phyloP scores from a whole-genome alignment of 2,329 filamentous ascomycete genomes.

The Penicillium sp. region DNA sequence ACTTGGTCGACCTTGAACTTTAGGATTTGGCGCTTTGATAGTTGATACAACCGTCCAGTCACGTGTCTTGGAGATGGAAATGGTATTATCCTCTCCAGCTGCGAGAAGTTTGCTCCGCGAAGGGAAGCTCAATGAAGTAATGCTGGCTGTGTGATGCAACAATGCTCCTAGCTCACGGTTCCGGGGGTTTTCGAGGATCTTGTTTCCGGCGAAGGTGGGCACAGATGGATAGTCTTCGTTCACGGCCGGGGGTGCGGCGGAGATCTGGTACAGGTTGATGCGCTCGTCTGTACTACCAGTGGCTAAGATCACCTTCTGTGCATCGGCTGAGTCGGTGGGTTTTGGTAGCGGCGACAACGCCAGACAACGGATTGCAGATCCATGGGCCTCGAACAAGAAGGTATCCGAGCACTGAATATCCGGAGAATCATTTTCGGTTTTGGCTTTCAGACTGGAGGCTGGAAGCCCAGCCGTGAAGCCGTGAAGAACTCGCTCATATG shows the following conservation, averaged over 20 bases:
- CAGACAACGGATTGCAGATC: slow-evolving; percentile 82
- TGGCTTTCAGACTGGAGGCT: slow-evolving; percentile 24
- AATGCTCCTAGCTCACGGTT: slow-evolving; percentile 86
- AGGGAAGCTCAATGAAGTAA: slow-evolving; percentile 78
- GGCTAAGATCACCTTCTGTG: slow-evolving; percentile 84
- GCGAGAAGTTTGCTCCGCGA: slow-evolving; percentile 82
- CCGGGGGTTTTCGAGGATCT: slow-evolving; percentile 76
- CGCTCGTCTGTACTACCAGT: slow-evolving; percentile 90
- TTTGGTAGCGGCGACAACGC: slow-evolving; percentile 75
- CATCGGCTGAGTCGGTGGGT: slow-evolving; percentile 45
- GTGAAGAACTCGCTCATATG: slow-evolving; percentile 89
- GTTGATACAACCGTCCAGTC: slow-evolving; percentile 86
- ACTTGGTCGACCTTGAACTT: slow-evolving; percentile 72
- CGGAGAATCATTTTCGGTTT: slow-evolving; percentile 25
- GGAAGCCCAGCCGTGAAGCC: slow-evolving; percentile 76
- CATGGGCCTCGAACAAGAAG: slow-evolving; percentile 92
- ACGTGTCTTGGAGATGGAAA: slow-evolving; percentile 78
- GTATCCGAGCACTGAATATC: slow-evolving; percentile 75
- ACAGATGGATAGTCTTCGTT: slow-evolving; percentile 57
- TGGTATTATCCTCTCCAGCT: slow-evolving; percentile 84
- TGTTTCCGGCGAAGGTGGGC: slow-evolving; percentile 65
- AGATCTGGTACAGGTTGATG: slow-evolving; percentile 91
- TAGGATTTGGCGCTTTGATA: slow-evolving; percentile 85
- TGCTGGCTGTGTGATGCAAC: slow-evolving; percentile 77
- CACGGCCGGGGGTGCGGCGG: slow-evolving; percentile 60